Evolutionary conservation across 2,329 filamentous ascomycete species (phyloP), one percentile per base, ranked within the genome.

Genomic region (Alternaria sp.): DNA sequence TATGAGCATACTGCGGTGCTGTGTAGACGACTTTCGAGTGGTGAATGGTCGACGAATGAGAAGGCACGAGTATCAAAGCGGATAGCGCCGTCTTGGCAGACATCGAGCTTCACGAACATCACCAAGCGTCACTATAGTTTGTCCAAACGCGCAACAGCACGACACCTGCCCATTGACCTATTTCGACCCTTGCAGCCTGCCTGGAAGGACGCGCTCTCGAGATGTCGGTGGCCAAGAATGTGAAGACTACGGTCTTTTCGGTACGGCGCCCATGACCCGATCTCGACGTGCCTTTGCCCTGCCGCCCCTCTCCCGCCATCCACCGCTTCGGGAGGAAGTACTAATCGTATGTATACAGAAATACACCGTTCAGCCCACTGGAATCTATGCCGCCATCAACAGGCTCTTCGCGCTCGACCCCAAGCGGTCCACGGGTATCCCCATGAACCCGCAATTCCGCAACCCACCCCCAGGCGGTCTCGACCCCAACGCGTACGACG

Each of bases 381-480:
- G 95, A 41, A 83, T 98, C 80, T 98, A 93, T 91, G 93, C 94
- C 76, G 83, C 83, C 57, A 83, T 99, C 79, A 93, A 94, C 78
- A 88, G 89, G 69, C 78, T 90, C 71, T 81, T 97, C 69, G 88
- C 93, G 69, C 83, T 99, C 74, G 94, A 97, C 79, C 87, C 93
- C 36, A 88, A 92, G 75, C 94, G 95, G 68, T 97, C 94, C 68
- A 93, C 91, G 74, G 95, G 95, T 80, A 84, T 99, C 20, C 95
- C 95, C 47, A 84, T 99, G 74, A 98, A 98, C 86, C 89, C 93
- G 41, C 90, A 94, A 83, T 97, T 87, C 87, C 94, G 95, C 72
- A 90, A 92, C 81, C 95, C 95, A 61, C 82, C 94, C 51, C 95
- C 91, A 9, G 93, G 91, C 67, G 85, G 83, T 68, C 83, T 88